Evolutionary conservation across 768 basidiomycete species (phyloP).

Genomic region (Coprinellus micaceus): DNA sequence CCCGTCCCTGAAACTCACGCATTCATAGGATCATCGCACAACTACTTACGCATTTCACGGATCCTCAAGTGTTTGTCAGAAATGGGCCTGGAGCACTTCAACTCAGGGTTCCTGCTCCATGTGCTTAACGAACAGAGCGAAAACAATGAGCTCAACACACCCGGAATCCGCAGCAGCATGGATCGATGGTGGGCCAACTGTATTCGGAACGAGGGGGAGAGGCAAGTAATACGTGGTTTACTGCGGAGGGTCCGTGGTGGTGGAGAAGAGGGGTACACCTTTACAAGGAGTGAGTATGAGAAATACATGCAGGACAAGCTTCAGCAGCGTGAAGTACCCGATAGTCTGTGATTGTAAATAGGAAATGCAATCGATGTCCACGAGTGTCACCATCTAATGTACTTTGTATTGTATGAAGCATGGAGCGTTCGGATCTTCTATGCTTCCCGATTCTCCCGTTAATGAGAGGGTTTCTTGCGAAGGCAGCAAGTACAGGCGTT

Average conservation of each 20-base stretch:
- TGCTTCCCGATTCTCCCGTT: not conserved
- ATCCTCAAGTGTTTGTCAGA: conserved; percentile 75
- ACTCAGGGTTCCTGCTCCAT: conserved; percentile 65
- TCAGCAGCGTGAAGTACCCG: not conserved
- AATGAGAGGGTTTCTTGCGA: not conserved
- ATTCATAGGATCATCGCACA: conserved; percentile 58
- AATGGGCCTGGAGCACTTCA: conserved; percentile 60
- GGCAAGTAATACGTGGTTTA: conserved; percentile 49
- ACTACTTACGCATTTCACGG: conserved; percentile 72
- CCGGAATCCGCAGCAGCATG: conserved; percentile 56
- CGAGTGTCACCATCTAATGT: not conserved
- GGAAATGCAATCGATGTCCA: conserved; percentile 2
- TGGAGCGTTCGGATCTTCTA: not conserved
- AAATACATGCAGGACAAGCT: conserved; percentile 35
- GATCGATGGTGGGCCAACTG: conserved; percentile 79
- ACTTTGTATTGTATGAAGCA: not conserved
- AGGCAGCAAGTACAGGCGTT: too few relatives aligned
- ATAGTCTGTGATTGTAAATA: conserved; percentile 3
- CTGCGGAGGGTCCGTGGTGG: conserved; percentile 46
- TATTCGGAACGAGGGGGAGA: conserved; percentile 56
- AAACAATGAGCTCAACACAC: conserved; percentile 45
- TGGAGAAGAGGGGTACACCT: conserved; percentile 37
- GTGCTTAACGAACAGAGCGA: conserved; percentile 70
- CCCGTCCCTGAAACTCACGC: not conserved
- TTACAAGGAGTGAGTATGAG: conserved; percentile 58